phyloP scores from a whole-genome alignment of 2,329 filamentous ascomycete genomes.

The Trichoderma atrobrunneum region DNA sequence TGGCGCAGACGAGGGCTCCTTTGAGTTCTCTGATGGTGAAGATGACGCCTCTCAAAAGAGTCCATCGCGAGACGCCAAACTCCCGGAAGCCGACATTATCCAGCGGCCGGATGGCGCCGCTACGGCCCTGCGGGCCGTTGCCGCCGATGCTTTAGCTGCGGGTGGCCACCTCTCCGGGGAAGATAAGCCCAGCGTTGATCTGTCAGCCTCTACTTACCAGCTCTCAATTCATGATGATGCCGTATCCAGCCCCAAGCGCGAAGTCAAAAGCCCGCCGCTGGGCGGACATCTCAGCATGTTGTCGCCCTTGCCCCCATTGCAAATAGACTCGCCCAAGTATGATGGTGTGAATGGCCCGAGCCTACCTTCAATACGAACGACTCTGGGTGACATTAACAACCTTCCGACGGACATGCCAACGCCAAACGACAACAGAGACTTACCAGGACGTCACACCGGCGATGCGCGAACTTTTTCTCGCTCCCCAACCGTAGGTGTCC shows the following conservation, averaged over 20 bases:
- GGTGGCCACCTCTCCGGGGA: constrained; percentile 19
- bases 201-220: constrained; percentile 31
- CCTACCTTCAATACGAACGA: constrained; percentile 37
- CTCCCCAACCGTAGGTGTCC: constrained; percentile 36
- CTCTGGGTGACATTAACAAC: constrained; percentile 35
- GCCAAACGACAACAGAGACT: constrained; percentile 35
- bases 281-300: constrained; percentile 22
- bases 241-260: constrained; percentile 18
- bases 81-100: not conserved
- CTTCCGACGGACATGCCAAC: constrained; percentile 31
- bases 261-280: constrained; percentile 9
- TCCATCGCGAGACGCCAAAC: constrained; percentile 11
- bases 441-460: constrained; percentile 25
- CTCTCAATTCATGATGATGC: constrained; percentile 37
- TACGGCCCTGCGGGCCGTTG: constrained; percentile 30
- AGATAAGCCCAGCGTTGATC: constrained; percentile 28
- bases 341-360: constrained; percentile 34
- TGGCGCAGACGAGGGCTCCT: constrained; percentile 40
- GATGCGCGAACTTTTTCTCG: constrained; percentile 30
- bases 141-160: constrained; percentile 33
- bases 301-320: constrained; percentile 37
- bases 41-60: constrained; percentile 23
- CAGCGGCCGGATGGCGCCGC: constrained; percentile 1
- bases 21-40: constrained; percentile 29
- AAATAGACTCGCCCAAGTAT: constrained; percentile 33